Conservation (phyloP, 2,329 filamentous ascomycete species). For the Plectosphaerella plurivora region DNA sequence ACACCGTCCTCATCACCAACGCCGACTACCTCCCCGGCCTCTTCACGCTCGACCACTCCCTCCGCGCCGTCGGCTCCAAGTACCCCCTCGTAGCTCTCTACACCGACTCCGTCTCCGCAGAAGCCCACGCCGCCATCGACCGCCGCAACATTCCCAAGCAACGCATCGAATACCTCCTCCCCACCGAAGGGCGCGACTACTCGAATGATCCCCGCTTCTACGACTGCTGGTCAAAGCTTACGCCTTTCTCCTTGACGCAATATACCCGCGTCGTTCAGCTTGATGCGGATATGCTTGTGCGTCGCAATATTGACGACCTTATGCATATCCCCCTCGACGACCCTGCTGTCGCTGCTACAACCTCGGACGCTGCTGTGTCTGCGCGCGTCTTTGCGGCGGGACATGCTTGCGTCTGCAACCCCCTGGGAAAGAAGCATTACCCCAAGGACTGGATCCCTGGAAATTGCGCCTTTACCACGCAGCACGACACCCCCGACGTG, state of each 20-base stretch:
- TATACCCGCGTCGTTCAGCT: conserved; percentile 79
- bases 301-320: conserved; percentile 82
- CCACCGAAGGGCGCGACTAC: conserved; percentile 62
- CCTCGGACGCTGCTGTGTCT: conserved; percentile 29
- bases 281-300: conserved; percentile 39
- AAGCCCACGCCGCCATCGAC: conserved; percentile 65
- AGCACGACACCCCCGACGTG: conserved; percentile 39
- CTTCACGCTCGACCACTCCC: conserved; percentile 73
- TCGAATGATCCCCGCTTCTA: conserved; percentile 78
- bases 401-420: conserved; percentile 85
- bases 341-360: conserved; percentile 3
- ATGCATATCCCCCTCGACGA: conserved; percentile 76
- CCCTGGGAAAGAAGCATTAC: conserved; percentile 73
- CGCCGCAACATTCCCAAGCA: conserved; percentile 65
- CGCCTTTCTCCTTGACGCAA: conserved; percentile 56
- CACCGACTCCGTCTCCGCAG: conserved; percentile 68
- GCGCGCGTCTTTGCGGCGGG: conserved; percentile 73
- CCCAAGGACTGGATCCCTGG: conserved; percentile 61
- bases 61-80: conserved; percentile 58
- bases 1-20: conserved; percentile 86
- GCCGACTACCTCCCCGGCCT: conserved; percentile 76
- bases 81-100: conserved; percentile 83
- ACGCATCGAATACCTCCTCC: conserved; percentile 68
- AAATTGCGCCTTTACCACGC: conserved; percentile 55
- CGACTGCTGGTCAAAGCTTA: conserved; percentile 86